These are phyloP conservation scores for Davidsoniella australis DNA, from an alignment of 2,329 filamentous ascomycete species.

Conservation along the genomic window DNA sequence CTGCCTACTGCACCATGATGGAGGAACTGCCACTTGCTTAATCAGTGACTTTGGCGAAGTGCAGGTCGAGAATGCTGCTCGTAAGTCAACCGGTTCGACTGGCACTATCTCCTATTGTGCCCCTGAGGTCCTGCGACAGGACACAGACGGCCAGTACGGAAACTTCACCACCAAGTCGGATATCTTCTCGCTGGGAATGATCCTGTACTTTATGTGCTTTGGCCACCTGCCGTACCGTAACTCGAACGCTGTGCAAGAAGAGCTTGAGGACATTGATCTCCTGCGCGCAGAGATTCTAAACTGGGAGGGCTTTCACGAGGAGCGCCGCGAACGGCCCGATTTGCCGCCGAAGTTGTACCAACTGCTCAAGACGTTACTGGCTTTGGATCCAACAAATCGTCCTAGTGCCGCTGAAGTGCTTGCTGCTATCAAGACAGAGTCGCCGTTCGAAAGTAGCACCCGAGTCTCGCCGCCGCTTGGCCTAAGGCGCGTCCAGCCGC, in stretches of 20 bases:
- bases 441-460: conserved; percentile 23
- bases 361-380: conserved; percentile 64
- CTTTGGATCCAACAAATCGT: conserved; percentile 56
- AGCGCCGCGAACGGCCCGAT: conserved; percentile 57
- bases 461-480: not conserved
- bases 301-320: conserved; percentile 77
- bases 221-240: conserved; percentile 69
- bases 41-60: conserved; percentile 98
- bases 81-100: conserved; percentile 84
- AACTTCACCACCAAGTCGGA: conserved; percentile 97
- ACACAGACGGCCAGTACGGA: conserved; percentile 53
- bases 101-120: conserved; percentile 97
- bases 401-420: conserved; percentile 80
- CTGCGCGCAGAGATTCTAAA: conserved; percentile 69
- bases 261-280: conserved; percentile 76
- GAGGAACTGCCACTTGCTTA: conserved; percentile 55
- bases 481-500: conserved; percentile 7
- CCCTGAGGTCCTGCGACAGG: conserved; percentile 69
- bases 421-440: conserved; percentile 55
- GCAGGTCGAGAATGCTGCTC: conserved; percentile 61
- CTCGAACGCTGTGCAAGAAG: conserved; percentile 73
- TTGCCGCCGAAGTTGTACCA: conserved; percentile 74
- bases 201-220: conserved; percentile 96
- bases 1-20: conserved; percentile 69
- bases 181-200: conserved; percentile 97